Conservation (phyloP, 1,284 basidiomycete genomes). For the Apiotrichum domesticum region DNA sequence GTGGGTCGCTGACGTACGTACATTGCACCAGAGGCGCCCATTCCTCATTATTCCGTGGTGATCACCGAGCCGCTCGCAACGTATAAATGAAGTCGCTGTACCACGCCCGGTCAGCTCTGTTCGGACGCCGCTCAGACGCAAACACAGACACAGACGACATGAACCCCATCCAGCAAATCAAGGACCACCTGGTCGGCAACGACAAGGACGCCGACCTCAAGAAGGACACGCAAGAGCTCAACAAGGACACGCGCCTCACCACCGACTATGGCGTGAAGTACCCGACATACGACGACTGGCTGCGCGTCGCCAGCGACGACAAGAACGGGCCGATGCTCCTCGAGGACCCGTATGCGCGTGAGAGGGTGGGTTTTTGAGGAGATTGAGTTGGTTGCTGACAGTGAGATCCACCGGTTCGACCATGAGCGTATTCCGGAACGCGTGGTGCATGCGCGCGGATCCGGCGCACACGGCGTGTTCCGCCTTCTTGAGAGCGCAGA, state of each 20-base stretch:
- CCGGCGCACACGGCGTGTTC: constrained; percentile 73
- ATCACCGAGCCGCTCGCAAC: no score
- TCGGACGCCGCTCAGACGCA: no score
- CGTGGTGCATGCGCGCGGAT: constrained; percentile 65
- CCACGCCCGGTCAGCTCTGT: no score
- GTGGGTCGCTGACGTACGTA: no score
- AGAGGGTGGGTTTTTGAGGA: constrained; percentile 13
- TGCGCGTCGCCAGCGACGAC: not conserved
- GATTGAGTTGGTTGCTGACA: constrained; percentile 25
- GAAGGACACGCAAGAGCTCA: not conserved
- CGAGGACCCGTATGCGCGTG: constrained; percentile 22
- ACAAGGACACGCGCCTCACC: not conserved
- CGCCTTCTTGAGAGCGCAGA: constrained; percentile 57
- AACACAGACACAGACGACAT: no score
- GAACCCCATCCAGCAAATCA: no score
- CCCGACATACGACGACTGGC: not conserved
- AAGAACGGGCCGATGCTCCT: not conserved
- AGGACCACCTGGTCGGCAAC: not conserved
- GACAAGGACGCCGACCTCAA: not conserved
- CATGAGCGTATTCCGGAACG: constrained; percentile 78
- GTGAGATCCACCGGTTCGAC: constrained; percentile 64
- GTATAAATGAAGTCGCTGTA: no score
- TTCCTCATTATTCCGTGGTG: no score
- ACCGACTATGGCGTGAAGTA: constrained; percentile 5
- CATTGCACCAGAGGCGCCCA: no score